These are phyloP conservation scores for Ophryocystis elektroscirrha DNA, from an alignment of 169 alveolate species.

Conservation along the genomic window DNA sequence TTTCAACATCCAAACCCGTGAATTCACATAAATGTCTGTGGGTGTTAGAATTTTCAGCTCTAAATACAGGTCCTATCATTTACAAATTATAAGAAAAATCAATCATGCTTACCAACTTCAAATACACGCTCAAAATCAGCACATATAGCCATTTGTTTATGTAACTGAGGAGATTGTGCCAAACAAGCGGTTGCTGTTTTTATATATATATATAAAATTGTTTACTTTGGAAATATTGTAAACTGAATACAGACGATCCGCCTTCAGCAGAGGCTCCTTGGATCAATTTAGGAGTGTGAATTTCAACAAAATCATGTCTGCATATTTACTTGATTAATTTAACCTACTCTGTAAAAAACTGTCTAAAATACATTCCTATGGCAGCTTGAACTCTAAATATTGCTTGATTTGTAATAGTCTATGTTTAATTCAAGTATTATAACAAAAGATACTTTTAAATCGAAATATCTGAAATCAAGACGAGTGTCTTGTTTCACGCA, in stretches of 20 bases:
- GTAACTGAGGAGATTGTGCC: slow-evolving; percentile 97
- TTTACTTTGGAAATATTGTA: slow-evolving; percentile 62
- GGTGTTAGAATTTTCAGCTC: slow-evolving; percentile 96
- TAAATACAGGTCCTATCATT: slow-evolving; percentile 77
- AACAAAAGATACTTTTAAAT: slow-evolving; percentile 44
- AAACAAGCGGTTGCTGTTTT: slow-evolving; percentile 52
- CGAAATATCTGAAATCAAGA: slow-evolving; percentile 82
- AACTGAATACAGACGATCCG: slow-evolving; percentile 83
- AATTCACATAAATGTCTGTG: slow-evolving; percentile 97
- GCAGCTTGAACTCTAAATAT: slow-evolving; percentile 73
- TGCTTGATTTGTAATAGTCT: slow-evolving; percentile 48
- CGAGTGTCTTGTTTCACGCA: slow-evolving; percentile 79
- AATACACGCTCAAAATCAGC: slow-evolving; percentile 86
- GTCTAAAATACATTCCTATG: slow-evolving; percentile 59
- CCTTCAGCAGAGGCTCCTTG: slow-evolving; percentile 99
- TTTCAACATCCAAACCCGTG: slow-evolving; percentile 78
- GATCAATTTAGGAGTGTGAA: slow-evolving; percentile 93
- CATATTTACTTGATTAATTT: slow-evolving; percentile 48
- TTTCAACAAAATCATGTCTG: slow-evolving; percentile 85
- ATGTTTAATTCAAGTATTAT: neutral
- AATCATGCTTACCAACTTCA: slow-evolving; percentile 86
- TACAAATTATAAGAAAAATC: neutral
- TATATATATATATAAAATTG: neutral
- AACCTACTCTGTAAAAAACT: slow-evolving; percentile 41
- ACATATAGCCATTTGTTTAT: slow-evolving; percentile 93